Evolutionary conservation across 768 basidiomycete genomes (phyloP), one percentile per base, ranked within the genome.

Genomic region (Kwoniella shandongensis): DNA sequence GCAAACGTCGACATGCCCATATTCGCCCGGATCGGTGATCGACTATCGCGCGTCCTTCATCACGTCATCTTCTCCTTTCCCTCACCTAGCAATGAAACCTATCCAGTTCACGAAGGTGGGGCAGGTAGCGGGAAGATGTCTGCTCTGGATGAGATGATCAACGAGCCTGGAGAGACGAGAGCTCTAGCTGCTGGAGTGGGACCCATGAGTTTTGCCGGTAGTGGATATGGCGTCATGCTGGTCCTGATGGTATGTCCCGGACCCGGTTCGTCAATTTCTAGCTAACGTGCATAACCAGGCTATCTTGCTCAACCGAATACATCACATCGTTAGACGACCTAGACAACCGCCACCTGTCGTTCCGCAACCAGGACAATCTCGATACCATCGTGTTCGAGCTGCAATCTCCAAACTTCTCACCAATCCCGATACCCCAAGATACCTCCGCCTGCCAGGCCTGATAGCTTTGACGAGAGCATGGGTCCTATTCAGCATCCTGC

Each of bases 281-380:
- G 20, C 30, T 30, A 20, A 22, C 23, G 29, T 29, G 23, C 32
- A 54, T 46, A 3, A 1, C 17, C 38, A 74, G 72, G 72, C 61
- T 4, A 60, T 74, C 22, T 54, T 74, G 20, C 58, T 74, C 22
- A 74, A 72, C 42, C 62, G 72, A 2, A 71, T 74, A 47, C 72
- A 74, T 36, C 67, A 74, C 51, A 70, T 74, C 40, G 70, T 74
- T 29, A 49, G 66, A 11, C 44, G 72, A 39, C 72, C 72, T 23
- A 44, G 67, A 18, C 50, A 45, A 41, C 67, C 68, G 11, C 54
- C 62, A 11, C 67, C 45, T 15, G 66, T 67, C 1, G 49, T 50
- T 11, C 67, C 65, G 18, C 63, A 68, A 25, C 66, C 65, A n/a
- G 56, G 53, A 2, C 56, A 52, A 15, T 39, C 61, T 10, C 40